Percentiles rank a stretch among this genome's conserved stretches.
Conservation (phyloP, 805 yeast genomes). For the Diddensiella transvaalensis region DNA sequence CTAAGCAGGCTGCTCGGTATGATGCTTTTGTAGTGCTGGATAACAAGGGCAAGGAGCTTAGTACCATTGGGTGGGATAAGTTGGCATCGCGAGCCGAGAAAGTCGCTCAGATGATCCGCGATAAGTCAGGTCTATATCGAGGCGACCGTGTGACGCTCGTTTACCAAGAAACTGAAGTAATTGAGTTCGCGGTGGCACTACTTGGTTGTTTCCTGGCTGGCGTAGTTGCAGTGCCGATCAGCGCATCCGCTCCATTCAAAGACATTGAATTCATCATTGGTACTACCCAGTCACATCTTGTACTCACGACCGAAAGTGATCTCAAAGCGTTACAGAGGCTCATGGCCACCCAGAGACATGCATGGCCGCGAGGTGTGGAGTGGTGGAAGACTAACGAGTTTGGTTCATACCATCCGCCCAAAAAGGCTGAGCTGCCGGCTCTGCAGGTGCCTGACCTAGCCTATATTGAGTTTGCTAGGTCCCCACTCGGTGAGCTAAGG, state of each 20-base stretch:
- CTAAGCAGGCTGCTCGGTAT: slow-evolving; percentile 59
- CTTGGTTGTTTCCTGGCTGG: slow-evolving; percentile 93
- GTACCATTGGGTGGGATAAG: slow-evolving; percentile 84
- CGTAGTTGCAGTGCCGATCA: slow-evolving; percentile 90
- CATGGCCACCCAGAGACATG: slow-evolving; percentile 42
- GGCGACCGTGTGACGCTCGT: slow-evolving; percentile 82
- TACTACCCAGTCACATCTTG: slow-evolving; percentile 70
- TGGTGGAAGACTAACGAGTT: slow-evolving; percentile 85
- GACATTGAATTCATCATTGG: slow-evolving; percentile 72
- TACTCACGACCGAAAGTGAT: slow-evolving; percentile 77
- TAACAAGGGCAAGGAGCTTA: slow-evolving; percentile 73
- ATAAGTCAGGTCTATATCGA: slow-evolving; percentile 66
- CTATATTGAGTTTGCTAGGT: slow-evolving; percentile 85
- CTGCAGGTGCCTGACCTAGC: slow-evolving; percentile 79
- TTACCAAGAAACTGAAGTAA: slow-evolving; percentile 77
- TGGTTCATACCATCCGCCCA: slow-evolving; percentile 61
- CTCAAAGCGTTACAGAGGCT: slow-evolving; percentile 69
- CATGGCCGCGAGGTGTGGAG: slow-evolving; percentile 71
- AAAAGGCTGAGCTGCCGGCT: slow-evolving; percentile 57
- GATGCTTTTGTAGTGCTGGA: slow-evolving; percentile 72
- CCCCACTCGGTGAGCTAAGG: slow-evolving; percentile 84
- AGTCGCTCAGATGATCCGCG: slow-evolving; percentile 77
- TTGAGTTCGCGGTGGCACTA: slow-evolving; percentile 81
- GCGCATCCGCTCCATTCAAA: slow-evolving; percentile 61
- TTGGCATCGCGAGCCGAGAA: slow-evolving; percentile 78